Conservation (phyloP, 371 early-diverging fungal genomes). For the Coemansia sp. region DNA sequence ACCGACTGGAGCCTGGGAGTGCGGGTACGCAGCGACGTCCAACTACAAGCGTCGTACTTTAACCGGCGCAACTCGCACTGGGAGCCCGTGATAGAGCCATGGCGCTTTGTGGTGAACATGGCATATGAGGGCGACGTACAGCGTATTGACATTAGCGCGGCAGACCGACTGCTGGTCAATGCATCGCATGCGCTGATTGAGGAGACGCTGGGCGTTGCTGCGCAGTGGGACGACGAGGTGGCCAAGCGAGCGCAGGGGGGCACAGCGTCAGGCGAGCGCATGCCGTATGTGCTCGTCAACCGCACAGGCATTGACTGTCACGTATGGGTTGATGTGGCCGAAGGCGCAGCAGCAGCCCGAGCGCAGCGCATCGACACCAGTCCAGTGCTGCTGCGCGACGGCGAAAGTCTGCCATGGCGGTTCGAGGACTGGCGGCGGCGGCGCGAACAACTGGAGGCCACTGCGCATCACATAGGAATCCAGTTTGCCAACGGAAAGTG, state of each 20-base stretch:
- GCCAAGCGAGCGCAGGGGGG: slow-evolving; percentile 30
- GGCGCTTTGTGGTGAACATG: slow-evolving; percentile 64
- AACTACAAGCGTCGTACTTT: slow-evolving; percentile 82
- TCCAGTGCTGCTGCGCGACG: slow-evolving; percentile 65
- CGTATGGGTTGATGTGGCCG: slow-evolving; percentile 76
- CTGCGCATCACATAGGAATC: slow-evolving; percentile 73
- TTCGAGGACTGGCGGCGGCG: slow-evolving; percentile 94
- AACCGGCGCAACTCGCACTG: slow-evolving; percentile 96
- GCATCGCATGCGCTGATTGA: slow-evolving; percentile 85
- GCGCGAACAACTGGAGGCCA: slow-evolving; percentile 68
- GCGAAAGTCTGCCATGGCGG: slow-evolving; percentile 81
- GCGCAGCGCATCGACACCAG: slow-evolving; percentile 41
- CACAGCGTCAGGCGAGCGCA: slow-evolving; percentile 41
- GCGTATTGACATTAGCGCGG: slow-evolving; percentile 66
- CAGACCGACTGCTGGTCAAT: slow-evolving; percentile 82
- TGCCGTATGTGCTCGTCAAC: slow-evolving; percentile 85
- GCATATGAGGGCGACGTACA: slow-evolving; percentile 4
- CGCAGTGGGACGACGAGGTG: slow-evolving; percentile 59
- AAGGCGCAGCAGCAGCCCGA: slow-evolving; percentile 27
- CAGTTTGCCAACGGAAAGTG: slow-evolving; percentile 85
- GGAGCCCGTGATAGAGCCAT: slow-evolving; percentile 96
- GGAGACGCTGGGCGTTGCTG: slow-evolving; percentile 67
- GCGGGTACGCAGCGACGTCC: slow-evolving; percentile 69
- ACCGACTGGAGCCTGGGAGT: slow-evolving; percentile 85
- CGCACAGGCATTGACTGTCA: slow-evolving; percentile 85